Base-by-base conservation (phyloP, 371 early-diverging fungal species). In the Mucor mucedo region DNA sequence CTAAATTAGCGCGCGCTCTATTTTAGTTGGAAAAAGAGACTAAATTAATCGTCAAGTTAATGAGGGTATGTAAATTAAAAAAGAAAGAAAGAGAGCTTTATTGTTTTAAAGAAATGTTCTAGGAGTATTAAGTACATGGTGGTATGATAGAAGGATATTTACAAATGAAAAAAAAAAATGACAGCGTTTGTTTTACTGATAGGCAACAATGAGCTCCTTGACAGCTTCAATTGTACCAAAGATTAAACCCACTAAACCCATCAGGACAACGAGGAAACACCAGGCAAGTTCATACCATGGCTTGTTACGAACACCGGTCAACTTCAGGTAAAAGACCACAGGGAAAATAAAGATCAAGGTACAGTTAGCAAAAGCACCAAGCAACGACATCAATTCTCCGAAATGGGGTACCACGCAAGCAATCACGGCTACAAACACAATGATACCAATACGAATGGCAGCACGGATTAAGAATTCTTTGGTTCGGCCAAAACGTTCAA, bases 261-360 rank as follows among this genome's bases (percentile, higher is more conserved):
- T 63, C 33, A 82, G 2, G 33, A 90, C 59, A 49, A 91, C 84
- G 13, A 87, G 63, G 11, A 57, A 62, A 53, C 86, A 87, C 77
- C 85, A 78, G 5, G 73, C 68, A 45, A 87, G 74, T 68, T 91
- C 91, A 33, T 70, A 73, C 85, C 71, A 21, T 21, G 21, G 21
- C 21, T 21, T 21, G 21, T 21, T 21, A 21, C 21, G 21, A 21
- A 21, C 21, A 14, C 89, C 89, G 72, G 84, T 92, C 30, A 95
- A 74, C 57, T 85, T 83, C 39, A 89, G 72, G 76, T 94, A 90
- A 69, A 89, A 92, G 21, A 89, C 58, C 28, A 93, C 80, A 0
- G 95, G 95, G 66, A 94, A 85, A 30, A 94, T 87, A 68, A 94
- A 93, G 14, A 92, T 89, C 48, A 92, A 79, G 68, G 84, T 72